Base-by-base conservation (phyloP, 2,329 filamentous ascomycete species). In the Furcasterigmium sp. region DNA sequence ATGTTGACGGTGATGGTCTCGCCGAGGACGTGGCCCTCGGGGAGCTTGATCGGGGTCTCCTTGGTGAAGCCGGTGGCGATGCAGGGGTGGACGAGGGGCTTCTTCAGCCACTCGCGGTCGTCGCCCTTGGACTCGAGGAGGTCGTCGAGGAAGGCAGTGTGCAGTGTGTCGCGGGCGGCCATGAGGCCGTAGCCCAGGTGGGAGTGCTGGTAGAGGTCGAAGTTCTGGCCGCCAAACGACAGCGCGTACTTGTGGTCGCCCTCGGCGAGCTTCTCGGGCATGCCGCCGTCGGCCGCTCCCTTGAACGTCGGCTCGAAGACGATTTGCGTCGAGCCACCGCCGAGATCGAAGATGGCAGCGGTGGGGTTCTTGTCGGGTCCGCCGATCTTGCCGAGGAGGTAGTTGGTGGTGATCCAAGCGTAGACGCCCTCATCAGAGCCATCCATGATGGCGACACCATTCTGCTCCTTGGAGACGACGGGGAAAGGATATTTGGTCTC, bases 331-430 rank as follows among this genome's bases (percentile, higher is more conserved):
- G 91, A 96, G 42, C 93, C 93, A 57, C 93, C 93, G 50, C 93
- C 93, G 39, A 98, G 84, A 61, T 98, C 93, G 58, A 98, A 95
- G 46, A 96, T 82, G 40, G 93, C 93, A 32, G 93, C 94, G 2
- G 93, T 97, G 40, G 89, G 86, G 50, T 80, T 89, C 63, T 91
- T 82, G 61, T 96, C 91, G 2, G 90, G 87, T 10, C 87, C 87
- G 46, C 93, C 93, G 64, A 98, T 97, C 72, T 97, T 97, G 58
- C 91, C 91, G 19, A 98, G 81, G 32, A 98, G 84, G 67, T 98
- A 98, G 75, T 98, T 98, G 53, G 90, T 93, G 7, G 93, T 98
- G 63, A 98, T 95, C 93, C 93, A 98, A 42, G 93, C 94, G 61
- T 95, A 98, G 23, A 98, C 91, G 61, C 93, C 93, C 70, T 98